phyloP scores from a whole-genome alignment of 805 yeast genomes.

The Blastobotrys terrestris region DNA sequence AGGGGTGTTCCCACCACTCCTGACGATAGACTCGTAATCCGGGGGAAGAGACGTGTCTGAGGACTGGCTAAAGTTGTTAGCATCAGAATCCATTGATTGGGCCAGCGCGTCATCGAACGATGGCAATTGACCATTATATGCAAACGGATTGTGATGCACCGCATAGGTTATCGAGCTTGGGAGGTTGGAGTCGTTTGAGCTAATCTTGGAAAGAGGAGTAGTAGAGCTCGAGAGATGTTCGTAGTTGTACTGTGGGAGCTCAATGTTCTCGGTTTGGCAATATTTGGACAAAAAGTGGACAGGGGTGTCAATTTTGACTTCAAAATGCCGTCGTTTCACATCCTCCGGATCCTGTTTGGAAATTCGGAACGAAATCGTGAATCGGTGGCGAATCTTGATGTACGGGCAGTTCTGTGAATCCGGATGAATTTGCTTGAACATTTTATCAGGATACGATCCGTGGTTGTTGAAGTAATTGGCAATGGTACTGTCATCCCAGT shows the following conservation, averaged over 20 bases:
- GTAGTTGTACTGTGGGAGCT: conserved; percentile 25
- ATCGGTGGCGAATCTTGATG: conserved; percentile 91
- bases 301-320: conserved; percentile 91
- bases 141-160: not conserved
- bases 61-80: conserved; percentile 4
- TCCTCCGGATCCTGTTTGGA: conserved; percentile 46
- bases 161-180: not conserved
- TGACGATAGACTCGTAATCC: conserved; percentile 3
- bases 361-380: conserved; percentile 76
- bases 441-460: not conserved
- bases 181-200: not conserved
- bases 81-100: conserved; percentile 21
- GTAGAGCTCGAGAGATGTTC: conserved; percentile 5
- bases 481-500: conserved; percentile 3
- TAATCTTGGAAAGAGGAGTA: not conserved
- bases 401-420: conserved; percentile 65
- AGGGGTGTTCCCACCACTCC: not conserved
- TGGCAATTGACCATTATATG: conserved; percentile 19
- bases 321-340: conserved; percentile 79
- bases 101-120: conserved; percentile 23
- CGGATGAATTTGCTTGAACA: conserved; percentile 60
- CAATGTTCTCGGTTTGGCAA: conserved; percentile 27
- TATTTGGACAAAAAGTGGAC: conserved; percentile 54
- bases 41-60: conserved; percentile 1
- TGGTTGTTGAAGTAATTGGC: conserved; percentile 3